Percentiles rank a stretch among this genome's conserved stretches.
Evolutionary conservation across 148 eudicot genomes (phyloP).

Genomic region (Rhododendron ferrugineum): DNA sequence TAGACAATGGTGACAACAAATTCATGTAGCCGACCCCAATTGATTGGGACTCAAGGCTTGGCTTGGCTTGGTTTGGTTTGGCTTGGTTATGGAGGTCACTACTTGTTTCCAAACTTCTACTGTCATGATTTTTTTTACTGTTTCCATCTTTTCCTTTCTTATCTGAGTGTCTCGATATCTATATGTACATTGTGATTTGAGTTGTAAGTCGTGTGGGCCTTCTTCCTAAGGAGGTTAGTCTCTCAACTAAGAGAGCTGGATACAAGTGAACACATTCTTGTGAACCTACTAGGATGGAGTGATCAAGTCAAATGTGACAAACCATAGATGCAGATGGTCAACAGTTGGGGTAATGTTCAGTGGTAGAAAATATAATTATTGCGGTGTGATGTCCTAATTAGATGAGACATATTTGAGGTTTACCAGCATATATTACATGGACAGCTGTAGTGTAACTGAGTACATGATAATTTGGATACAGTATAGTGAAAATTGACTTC

Average conservation of each 20-base stretch:
- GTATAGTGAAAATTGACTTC: neutral
- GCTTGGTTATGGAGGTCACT: no score
- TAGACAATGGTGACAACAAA: no score
- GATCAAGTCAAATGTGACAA: neutral
- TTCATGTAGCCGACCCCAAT: no score
- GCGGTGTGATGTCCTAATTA: neutral
- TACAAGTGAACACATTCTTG: neutral
- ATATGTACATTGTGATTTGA: neutral
- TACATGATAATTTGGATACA: neutral
- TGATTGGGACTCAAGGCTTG: no score
- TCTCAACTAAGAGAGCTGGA: neutral
- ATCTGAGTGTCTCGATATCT: neutral
- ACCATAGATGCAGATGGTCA: neutral
- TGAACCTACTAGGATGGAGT: neutral
- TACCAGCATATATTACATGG: neutral
- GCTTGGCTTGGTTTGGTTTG: no score
- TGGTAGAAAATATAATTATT: neutral
- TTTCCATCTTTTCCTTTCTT: neutral
- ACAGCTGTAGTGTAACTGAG: neutral
- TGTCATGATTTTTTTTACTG: no score
- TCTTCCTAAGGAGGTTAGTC: neutral
- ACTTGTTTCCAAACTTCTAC: no score
- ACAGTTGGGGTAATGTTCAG: neutral
- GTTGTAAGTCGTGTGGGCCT: neutral
- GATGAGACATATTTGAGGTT: neutral